Evolutionary conservation across 352 stramenopile species (phyloP).

Genomic region (Globisporangium solare): DNA sequence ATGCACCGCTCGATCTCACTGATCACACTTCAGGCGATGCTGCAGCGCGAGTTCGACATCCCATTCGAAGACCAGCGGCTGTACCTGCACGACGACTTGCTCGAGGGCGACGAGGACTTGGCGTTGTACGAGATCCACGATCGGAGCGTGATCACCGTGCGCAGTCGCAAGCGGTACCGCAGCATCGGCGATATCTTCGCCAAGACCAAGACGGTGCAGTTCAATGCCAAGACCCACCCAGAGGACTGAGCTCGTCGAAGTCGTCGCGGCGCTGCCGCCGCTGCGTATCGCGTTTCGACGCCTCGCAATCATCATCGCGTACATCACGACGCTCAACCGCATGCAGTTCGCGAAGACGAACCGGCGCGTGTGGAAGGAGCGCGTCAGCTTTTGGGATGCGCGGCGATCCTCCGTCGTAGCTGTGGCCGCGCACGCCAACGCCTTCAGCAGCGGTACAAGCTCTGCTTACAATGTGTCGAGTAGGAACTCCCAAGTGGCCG

Average conservation of each 20-base stretch:
- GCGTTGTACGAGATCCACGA: conserved; percentile 49
- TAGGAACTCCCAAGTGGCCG: background rate
- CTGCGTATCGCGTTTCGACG: conserved; percentile 51
- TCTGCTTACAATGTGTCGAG: background rate
- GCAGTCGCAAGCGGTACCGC: conserved; percentile 39
- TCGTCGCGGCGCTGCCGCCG: conserved; percentile 51
- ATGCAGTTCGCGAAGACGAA: conserved; percentile 45
- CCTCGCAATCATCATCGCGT: conserved; percentile 47
- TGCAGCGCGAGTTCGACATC: conserved; percentile 53
- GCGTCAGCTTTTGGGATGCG: conserved; percentile 43
- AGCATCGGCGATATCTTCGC: conserved; percentile 61
- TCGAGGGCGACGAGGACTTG: conserved; percentile 63
- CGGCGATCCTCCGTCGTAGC: background rate
- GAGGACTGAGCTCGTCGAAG: conserved; percentile 57
- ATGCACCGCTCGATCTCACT: conserved; percentile 48
- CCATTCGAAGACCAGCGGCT: conserved; percentile 61
- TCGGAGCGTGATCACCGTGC: conserved; percentile 43
- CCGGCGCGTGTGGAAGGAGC: conserved; percentile 40
- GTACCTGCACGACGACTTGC: conserved; percentile 46
- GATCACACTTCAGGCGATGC: conserved; percentile 41
- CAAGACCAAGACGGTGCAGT: conserved; percentile 54
- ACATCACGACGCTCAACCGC: conserved; percentile 45
- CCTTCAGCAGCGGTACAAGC: background rate
- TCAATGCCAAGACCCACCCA: conserved; percentile 16
- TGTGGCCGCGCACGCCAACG: background rate